Evolutionary conservation across 148 eudicot genomes (phyloP), one percentile per base, ranked within the genome.

Genomic region (Vaccinium vitisidaea): DNA sequence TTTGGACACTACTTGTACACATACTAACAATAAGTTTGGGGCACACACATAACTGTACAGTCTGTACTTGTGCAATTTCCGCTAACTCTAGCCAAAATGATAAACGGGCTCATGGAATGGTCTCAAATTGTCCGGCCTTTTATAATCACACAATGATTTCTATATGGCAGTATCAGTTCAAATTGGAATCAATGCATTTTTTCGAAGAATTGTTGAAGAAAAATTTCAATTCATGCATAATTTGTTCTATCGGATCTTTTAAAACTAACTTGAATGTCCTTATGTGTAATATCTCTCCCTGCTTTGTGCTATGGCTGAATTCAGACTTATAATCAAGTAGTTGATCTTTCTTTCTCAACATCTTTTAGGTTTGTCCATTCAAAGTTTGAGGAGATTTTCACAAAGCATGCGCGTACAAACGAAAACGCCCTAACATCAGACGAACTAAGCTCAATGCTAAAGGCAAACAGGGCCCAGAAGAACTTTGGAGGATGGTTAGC

Each of bases 351-450:
- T 59, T 59, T 21, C 25, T 7, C 67, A 18, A 59, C 21, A 21
- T 80, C 63, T 16, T 50, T 53, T 1, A 94, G 98, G 91, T 93
- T 93, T 78, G 93, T 92, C n/a, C 88, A 83, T 12, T 71, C 86
- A 5, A 95, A 93, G 88, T 95, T 95, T 74, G 95, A 95, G 84
- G 93, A 90, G 83, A 91, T 95, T 4, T 95, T 95, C 82, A 56
- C 7, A 15, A 91, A 93, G 87, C 93, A 95, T 25, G 97, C 95
- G 1, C 88, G 30, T 8, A 80, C 88, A 75, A 87, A 88, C 54
- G 27, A 88, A 14, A 77, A 89, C 69, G 92, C 94, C 61, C 83
- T 95, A 30, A 92, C 93, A 10, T 81, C 86, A 18, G 86, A 90
- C 5, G 98, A 95, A 82, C 86, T 95, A 54, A 61, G 76, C 21